These are phyloP conservation scores for Lasiodiplodia hormozganensis DNA, from an alignment of 2,329 filamentous ascomycete genomes.

Conservation along the genomic window DNA sequence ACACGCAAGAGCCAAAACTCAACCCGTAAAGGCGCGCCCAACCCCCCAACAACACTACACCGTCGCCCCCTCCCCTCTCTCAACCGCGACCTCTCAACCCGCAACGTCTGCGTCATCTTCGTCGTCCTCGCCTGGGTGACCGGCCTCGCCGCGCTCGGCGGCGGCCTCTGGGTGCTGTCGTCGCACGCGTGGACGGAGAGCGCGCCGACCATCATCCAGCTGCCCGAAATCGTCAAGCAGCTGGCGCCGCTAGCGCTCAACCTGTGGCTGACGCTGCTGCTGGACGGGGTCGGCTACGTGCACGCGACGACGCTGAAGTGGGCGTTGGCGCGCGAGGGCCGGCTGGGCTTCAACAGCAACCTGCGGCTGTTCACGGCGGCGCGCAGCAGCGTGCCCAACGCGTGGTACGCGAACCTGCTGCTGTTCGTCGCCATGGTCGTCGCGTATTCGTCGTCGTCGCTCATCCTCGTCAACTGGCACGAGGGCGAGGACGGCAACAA, in stretches of 20 bases:
- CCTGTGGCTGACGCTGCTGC: background rate
- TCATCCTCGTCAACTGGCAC: background rate
- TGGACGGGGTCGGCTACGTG: background rate
- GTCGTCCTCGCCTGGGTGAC: background rate
- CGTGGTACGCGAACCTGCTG: background rate
- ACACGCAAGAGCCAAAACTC: background rate
- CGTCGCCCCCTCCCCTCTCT: background rate
- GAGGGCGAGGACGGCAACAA: background rate
- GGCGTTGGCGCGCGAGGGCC: background rate
- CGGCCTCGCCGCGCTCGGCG: background rate
- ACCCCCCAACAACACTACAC: too few relatives aligned
- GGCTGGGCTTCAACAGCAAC: background rate
- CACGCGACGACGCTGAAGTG: background rate
- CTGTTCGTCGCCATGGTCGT: background rate
- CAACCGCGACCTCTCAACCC: background rate
- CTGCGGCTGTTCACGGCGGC: background rate
- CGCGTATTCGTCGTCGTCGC: background rate
- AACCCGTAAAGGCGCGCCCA: background rate
- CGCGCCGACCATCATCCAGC: background rate
- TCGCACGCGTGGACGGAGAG: background rate
- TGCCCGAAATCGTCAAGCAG: background rate
- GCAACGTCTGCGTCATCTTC: background rate
- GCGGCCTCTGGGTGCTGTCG: background rate
- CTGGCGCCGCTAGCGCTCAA: background rate
- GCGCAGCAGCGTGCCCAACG: background rate